Percentiles rank a stretch among this genome's conserved stretches.
Conservation (phyloP, 352 stramenopile genomes). For the Phytopythium litorale region DNA sequence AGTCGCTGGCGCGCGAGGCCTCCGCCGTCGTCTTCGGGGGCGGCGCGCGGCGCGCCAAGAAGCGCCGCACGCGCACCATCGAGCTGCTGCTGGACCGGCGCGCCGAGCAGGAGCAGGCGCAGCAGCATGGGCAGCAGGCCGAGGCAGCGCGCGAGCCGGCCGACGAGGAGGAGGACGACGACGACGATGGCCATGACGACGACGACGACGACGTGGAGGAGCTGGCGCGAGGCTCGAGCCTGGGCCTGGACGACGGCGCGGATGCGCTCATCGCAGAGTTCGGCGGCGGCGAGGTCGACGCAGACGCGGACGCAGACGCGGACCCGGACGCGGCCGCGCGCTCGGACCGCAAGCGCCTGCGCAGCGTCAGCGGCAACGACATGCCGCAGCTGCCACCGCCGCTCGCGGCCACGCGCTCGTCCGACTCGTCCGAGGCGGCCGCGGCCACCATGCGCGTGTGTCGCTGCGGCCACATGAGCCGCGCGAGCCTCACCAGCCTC, state of each 20-base stretch:
- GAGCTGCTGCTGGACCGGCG: not conserved
- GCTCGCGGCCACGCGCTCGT: not conserved
- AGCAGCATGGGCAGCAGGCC: no score
- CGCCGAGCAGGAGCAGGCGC: not conserved
- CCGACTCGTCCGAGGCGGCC: conserved; percentile 3
- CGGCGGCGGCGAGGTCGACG: conserved; percentile 17
- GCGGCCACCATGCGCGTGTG: conserved; percentile 22
- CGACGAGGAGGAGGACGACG: conserved; percentile 9
- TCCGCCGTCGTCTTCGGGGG: not conserved
- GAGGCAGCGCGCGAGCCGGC: no score
- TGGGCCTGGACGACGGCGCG: conserved; percentile 19
- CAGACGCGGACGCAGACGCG: no score
- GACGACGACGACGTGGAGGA: not conserved
- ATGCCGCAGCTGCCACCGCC: conserved; percentile 13
- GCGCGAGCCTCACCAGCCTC: conserved; percentile 3
- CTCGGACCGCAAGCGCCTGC: conserved; percentile 7
- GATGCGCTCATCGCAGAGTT: conserved; percentile 37
- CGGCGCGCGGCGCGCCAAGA: conserved; percentile 13
- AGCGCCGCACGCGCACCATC: conserved; percentile 15
- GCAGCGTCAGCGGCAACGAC: conserved; percentile 6
- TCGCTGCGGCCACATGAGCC: conserved; percentile 16
- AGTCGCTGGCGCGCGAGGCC: conserved; percentile 9
- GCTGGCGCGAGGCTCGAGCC: not conserved
- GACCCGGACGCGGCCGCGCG: conserved; percentile 15
- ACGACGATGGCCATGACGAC: no score